Evolutionary conservation across 495 filamentous ascomycete genomes (phyloP).

Genomic region (Xylaria curta): DNA sequence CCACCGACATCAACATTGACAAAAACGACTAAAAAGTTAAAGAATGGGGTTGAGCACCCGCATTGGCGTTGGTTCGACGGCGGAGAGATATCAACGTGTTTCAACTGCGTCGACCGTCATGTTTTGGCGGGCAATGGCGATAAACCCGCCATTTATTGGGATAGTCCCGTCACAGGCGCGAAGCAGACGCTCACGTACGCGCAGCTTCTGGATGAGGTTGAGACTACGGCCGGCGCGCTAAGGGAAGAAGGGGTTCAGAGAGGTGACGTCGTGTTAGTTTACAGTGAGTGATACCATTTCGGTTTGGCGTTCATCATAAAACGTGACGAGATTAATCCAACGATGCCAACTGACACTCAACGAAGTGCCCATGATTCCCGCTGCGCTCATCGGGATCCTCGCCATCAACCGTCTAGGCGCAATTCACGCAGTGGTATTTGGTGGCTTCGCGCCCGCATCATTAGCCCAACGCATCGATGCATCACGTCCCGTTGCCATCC

Average conservation of each 20-base stretch:
- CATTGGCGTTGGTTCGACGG: slow-evolving; percentile 90
- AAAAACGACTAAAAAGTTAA: slow-evolving; percentile 49
- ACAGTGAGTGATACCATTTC: slow-evolving; percentile 64
- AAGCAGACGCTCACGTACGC: slow-evolving; percentile 76
- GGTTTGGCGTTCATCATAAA: neutral
- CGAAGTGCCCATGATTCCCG: slow-evolving; percentile 94
- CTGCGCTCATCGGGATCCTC: slow-evolving; percentile 82
- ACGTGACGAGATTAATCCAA: neutral
- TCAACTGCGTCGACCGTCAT: slow-evolving; percentile 90
- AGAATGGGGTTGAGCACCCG: slow-evolving; percentile 47
- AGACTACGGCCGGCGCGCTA: slow-evolving; percentile 81
- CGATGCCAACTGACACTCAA: neutral
- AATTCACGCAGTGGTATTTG: slow-evolving; percentile 91
- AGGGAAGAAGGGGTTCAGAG: slow-evolving; percentile 81
- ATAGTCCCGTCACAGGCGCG: slow-evolving; percentile 80
- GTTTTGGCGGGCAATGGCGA: slow-evolving; percentile 77
- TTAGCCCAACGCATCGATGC: slow-evolving; percentile 90
- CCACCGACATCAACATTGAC: slow-evolving; percentile 60
- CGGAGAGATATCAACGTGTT: slow-evolving; percentile 87
- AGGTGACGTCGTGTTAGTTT: slow-evolving; percentile 91
- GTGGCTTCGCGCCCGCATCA: slow-evolving; percentile 82
- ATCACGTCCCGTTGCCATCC: slow-evolving; percentile 72
- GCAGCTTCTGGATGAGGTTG: slow-evolving; percentile 81
- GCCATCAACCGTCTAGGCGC: slow-evolving; percentile 83
- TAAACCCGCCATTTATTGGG: slow-evolving; percentile 80